Evolutionary conservation across 164 flowering plant species (phyloP).

Genomic region (Sedum album): DNA sequence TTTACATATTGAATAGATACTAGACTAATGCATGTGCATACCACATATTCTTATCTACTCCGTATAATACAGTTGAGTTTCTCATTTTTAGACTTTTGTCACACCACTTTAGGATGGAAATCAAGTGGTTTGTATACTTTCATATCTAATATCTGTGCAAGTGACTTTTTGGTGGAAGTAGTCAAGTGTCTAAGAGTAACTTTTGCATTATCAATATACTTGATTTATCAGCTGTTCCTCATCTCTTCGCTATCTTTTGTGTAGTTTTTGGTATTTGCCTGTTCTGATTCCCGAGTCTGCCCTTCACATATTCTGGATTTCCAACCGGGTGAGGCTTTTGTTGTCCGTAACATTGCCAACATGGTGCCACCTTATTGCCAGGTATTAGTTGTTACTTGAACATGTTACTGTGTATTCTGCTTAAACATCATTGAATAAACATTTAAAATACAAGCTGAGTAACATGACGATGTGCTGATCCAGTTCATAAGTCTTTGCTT

Average conservation of each 20-base stretch:
- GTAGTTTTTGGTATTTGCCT: constrained; percentile 52
- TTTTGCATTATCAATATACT: neutral
- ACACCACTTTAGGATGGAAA: neutral
- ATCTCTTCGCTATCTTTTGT: neutral
- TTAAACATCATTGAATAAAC: neutral
- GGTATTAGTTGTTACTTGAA: constrained; percentile 11
- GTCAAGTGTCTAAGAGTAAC: no score
- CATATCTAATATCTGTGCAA: neutral
- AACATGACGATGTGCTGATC: neutral
- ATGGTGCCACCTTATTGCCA: constrained; percentile 43
- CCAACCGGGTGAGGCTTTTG: constrained; percentile 54
- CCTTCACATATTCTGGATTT: constrained; percentile 40
- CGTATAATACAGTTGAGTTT: neutral
- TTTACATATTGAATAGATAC: neutral
- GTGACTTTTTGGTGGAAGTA: neutral
- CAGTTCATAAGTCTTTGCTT: neutral
- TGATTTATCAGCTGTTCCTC: neutral
- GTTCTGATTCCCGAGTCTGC: constrained; percentile 50
- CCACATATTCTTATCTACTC: neutral
- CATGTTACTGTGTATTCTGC: neutral
- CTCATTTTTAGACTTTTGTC: neutral
- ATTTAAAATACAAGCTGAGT: neutral
- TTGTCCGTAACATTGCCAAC: constrained; percentile 46
- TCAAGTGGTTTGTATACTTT: neutral
- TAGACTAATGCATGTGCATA: neutral